Evolutionary conservation across 345 rosid species (phyloP), one percentile per base, ranked within the genome.

Genomic region (Alliaria petiolata): DNA sequence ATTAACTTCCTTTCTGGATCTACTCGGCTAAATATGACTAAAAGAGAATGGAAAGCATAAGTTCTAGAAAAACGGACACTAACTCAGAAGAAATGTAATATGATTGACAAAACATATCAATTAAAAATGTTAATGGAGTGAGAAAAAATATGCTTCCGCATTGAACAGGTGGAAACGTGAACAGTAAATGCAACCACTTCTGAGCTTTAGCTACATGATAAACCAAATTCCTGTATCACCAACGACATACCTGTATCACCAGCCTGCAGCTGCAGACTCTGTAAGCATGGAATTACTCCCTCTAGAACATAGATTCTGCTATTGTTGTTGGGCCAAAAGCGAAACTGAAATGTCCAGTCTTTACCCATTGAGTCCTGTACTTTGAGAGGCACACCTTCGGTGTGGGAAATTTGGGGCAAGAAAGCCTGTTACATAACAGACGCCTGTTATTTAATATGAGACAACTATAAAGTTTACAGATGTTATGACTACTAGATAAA

Each of bases 271-370:
- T 82, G 86, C 98, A 95, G 81, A 79, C 83, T 86, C 83, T 95
- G 97, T 77, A 95, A 83, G 87, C 95, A 95, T 64, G 95, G 90
- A 50, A 88, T 85, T 69, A 91, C 95, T 39, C 99, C 98, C 74
- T 91, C 99, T 71, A 95, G 77, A 76, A 91, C 91, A 86, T 95
- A 95, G 85, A 89, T 91, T 81, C 97, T 86, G 78, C 97, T 89
- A 72, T 87, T 86, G 67, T 79, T 85, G 85, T 86, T 95, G 25
- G 97, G 91, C 96, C 95, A 95, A 77, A 91, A 95, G 75, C 96
- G 97, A 79, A 91, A 91, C 79, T 85, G 97, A 81, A 95, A 95
- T 78, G 80, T 78, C 99, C 99, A 95, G 70, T 89, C 99, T 76
- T 82, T 88, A 74, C 99, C 99, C 84, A 78, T 89, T 58, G 95